Percentiles rank a stretch among this genome's conserved stretches.
Conservation (phyloP, 805 yeast genomes). For the Cephaloascus albidus region DNA sequence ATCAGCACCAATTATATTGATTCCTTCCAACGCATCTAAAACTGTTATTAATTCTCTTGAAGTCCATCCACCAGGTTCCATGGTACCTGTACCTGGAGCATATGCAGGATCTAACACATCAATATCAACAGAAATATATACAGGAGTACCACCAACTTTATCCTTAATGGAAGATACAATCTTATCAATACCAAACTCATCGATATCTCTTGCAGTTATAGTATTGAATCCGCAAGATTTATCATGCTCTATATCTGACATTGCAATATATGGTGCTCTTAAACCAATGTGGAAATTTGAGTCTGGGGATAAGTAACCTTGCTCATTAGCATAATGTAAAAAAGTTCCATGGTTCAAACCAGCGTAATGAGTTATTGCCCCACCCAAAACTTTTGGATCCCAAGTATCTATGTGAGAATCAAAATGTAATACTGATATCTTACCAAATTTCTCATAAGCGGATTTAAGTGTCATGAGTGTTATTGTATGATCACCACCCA, state of each 20-base stretch:
- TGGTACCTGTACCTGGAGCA: slow-evolving; percentile 77
- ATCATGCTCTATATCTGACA: slow-evolving; percentile 32
- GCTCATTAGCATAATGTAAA: slow-evolving; percentile 60
- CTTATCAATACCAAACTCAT: slow-evolving; percentile 24
- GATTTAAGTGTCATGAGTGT: slow-evolving; percentile 41
- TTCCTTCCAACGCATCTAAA: slow-evolving; percentile 48
- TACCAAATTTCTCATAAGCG: slow-evolving; percentile 38
- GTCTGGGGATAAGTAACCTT: slow-evolving; percentile 47
- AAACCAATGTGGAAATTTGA: slow-evolving; percentile 53
- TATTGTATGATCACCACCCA: slow-evolving; percentile 58
- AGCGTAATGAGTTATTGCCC: slow-evolving; percentile 51
- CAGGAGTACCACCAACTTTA: slow-evolving; percentile 28
- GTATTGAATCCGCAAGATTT: slow-evolving; percentile 37
- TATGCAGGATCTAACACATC: slow-evolving; percentile 67
- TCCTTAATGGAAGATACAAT: slow-evolving; percentile 25
- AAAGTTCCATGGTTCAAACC: slow-evolving; percentile 61
- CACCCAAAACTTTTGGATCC: slow-evolving; percentile 56
- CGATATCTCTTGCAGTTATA: slow-evolving; percentile 38
- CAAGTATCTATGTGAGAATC: slow-evolving; percentile 68
- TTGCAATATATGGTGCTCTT: slow-evolving; percentile 47
- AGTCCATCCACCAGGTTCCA: slow-evolving; percentile 69
- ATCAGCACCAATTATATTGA: slow-evolving; percentile 65
- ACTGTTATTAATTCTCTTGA: slow-evolving; percentile 54
- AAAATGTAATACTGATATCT: slow-evolving; percentile 47
- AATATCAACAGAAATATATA: slow-evolving; percentile 37